A percentile compares a stretch with the other conserved stretches of the same genome.
Conservation (phyloP, 768 basidiomycete species). For the Tricholoma sp. region DNA sequence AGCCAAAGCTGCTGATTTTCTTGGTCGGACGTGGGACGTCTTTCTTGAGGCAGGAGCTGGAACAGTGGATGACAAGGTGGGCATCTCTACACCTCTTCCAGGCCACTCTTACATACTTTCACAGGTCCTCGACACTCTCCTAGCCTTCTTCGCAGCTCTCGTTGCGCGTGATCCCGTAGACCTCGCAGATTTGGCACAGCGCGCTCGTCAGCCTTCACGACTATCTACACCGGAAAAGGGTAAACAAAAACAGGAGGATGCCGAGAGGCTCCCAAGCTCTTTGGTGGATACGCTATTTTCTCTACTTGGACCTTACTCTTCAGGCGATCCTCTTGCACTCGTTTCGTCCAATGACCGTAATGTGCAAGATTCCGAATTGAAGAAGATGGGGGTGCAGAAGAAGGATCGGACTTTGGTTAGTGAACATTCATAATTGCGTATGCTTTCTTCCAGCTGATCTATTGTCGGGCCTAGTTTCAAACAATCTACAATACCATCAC, state of each 20-base stretch:
- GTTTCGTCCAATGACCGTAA: constrained; percentile 19
- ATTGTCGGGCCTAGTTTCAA: constrained; percentile 22
- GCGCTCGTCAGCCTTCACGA: constrained; percentile 13
- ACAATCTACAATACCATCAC: constrained; percentile 31
- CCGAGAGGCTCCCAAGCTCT: constrained; percentile 10
- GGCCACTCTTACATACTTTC: not conserved
- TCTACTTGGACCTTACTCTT: constrained; percentile 26
- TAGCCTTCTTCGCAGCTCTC: constrained; percentile 58
- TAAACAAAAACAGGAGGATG: constrained; percentile 3
- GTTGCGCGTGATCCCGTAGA: constrained; percentile 55
- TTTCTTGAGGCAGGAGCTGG: constrained; percentile 56
- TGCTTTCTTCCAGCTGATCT: not conserved
- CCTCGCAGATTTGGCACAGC: constrained; percentile 48
- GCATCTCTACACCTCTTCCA: not conserved
- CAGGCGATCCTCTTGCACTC: constrained; percentile 46
- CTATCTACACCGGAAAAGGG: constrained; percentile 9
- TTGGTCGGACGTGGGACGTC: constrained; percentile 62
- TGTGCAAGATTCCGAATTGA: constrained; percentile 38
- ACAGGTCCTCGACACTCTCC: constrained; percentile 60
- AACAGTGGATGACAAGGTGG: constrained; percentile 49
- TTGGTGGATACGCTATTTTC: constrained; percentile 40
- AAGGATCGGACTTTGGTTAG: constrained; percentile 54
- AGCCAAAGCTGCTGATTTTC: constrained; percentile 73
- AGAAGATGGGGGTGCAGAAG: constrained; percentile 47
- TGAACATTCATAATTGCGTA: not conserved